These are phyloP conservation scores for Podaxis carcinomalis DNA, from an alignment of 768 basidiomycete genomes.

Conservation along the genomic window DNA sequence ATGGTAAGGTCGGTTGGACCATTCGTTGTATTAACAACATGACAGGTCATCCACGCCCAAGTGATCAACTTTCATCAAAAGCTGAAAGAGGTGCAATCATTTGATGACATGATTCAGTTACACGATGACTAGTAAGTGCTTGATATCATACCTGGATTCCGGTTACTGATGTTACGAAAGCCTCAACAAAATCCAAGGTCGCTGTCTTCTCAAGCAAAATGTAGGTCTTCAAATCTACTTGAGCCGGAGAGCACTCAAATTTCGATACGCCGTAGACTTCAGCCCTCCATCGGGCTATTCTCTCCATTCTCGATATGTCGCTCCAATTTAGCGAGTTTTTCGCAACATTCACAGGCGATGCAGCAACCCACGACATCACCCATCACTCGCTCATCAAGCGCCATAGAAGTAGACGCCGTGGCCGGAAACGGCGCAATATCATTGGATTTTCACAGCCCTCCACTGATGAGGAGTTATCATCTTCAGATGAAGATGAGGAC, in stretches of 20 bases:
- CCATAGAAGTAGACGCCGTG: conserved; percentile 60
- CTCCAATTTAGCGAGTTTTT: conserved; percentile 68
- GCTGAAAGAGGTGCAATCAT: conserved; percentile 49
- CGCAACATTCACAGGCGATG: conserved; percentile 54
- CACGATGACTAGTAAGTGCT: conserved; percentile 60
- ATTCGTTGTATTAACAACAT: neutral
- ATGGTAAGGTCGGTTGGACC: neutral
- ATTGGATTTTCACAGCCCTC: conserved; percentile 54
- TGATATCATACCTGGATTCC: neutral
- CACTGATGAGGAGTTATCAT: conserved; percentile 23
- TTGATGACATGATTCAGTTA: conserved; percentile 71
- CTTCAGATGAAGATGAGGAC: conserved; percentile 42
- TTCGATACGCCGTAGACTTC: conserved; percentile 43
- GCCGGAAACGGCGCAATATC: conserved; percentile 49
- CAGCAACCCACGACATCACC: conserved; percentile 53
- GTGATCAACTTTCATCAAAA: conserved; percentile 54
- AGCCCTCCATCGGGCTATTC: conserved; percentile 58
- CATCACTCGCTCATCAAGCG: conserved; percentile 47
- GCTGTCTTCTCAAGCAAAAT: conserved; percentile 61
- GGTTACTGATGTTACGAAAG: conserved; percentile 27
- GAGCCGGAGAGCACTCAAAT: neutral
- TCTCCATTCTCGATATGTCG: conserved; percentile 70
- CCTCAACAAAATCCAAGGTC: conserved; percentile 52
- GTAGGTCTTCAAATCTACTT: conserved; percentile 27
- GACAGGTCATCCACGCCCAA: conserved; percentile 66